A percentile compares a stretch with the other conserved stretches of the same genome.
Evolutionary conservation across 768 basidiomycete species (phyloP).

Genomic region (Grammothele lineata): DNA sequence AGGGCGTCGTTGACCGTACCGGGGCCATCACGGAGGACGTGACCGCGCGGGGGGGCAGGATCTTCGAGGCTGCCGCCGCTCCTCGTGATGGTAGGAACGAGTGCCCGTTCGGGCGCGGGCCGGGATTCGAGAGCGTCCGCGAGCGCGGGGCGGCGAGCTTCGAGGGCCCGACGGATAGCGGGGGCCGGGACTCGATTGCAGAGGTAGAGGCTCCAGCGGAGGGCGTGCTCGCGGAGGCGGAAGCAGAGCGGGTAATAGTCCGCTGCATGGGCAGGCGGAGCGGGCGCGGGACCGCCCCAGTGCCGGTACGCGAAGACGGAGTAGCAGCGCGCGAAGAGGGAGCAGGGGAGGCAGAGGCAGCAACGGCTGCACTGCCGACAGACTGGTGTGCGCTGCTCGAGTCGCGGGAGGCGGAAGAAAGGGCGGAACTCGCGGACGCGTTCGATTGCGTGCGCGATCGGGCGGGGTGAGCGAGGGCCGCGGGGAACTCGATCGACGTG

Average conservation of each 20-base stretch:
- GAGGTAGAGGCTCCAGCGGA: slow-evolving; percentile 3
- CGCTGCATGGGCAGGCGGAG: slow-evolving; percentile 22
- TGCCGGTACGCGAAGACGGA: neutral
- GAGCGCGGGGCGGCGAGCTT: slow-evolving; percentile 5
- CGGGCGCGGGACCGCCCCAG: slow-evolving; percentile 17
- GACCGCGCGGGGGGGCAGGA: slow-evolving; percentile 8
- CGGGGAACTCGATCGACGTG: slow-evolving; percentile 3
- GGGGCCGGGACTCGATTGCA: neutral
- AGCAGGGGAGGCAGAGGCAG: neutral
- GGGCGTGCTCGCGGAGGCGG: neutral
- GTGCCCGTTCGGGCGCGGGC: neutral
- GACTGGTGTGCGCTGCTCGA: slow-evolving; percentile 10
- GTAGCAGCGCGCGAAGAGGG: neutral
- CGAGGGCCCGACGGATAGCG: slow-evolving; percentile 11
- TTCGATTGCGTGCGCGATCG: slow-evolving; percentile 12
- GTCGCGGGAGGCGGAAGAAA: slow-evolving; percentile 12
- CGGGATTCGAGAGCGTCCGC: slow-evolving; percentile 13
- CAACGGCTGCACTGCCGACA: neutral
- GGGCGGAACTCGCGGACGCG: slow-evolving; percentile 10
- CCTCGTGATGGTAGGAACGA: too few relatives aligned
- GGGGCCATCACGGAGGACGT: slow-evolving; percentile 8
- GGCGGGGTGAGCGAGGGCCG: neutral
- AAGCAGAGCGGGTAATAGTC: slow-evolving; percentile 4
- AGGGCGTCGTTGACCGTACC: slow-evolving; percentile 1
- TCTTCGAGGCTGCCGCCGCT: neutral